phyloP scores from a whole-genome alignment of 192 early-diverging fungal genomes.

The Podila epicladia region DNA sequence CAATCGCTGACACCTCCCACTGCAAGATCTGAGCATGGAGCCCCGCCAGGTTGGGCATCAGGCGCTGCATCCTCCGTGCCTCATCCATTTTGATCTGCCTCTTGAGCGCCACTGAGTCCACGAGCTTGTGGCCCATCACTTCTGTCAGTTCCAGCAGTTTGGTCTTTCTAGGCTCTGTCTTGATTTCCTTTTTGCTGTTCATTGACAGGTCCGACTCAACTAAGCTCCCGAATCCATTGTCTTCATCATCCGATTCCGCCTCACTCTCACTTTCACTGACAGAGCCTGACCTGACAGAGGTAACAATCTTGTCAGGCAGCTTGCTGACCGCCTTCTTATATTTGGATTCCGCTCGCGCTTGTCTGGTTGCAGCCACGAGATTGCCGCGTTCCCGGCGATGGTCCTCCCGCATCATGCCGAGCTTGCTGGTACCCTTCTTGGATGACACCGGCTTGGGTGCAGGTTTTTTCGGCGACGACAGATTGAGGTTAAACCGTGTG shows the following conservation, averaged over 20 bases:
- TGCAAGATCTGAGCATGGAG: slow-evolving; percentile 69
- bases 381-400: slow-evolving; percentile 23
- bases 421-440: slow-evolving; percentile 48
- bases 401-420: slow-evolving; percentile 38
- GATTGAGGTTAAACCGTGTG: slow-evolving; percentile 4
- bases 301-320: background rate
- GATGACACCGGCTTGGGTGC: slow-evolving; percentile 14
- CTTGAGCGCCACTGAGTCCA: slow-evolving; percentile 20
- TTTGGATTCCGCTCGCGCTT: slow-evolving; percentile 29
- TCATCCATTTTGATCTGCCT: slow-evolving; percentile 39
- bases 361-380: slow-evolving; percentile 28
- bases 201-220: slow-evolving; percentile 25
- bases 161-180: slow-evolving; percentile 47
- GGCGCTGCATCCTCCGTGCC: slow-evolving; percentile 52
- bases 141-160: slow-evolving; percentile 54
- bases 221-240: slow-evolving; percentile 37
- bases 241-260: slow-evolving; percentile 37
- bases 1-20: slow-evolving; percentile 65
- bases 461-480: slow-evolving; percentile 6
- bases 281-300: background rate
- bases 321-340: background rate
- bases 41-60: slow-evolving; percentile 61
- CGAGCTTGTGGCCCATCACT: slow-evolving; percentile 10
- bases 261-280: slow-evolving; percentile 40
- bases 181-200: slow-evolving; percentile 30